phyloP scores from a whole-genome alignment of 2,329 filamentous ascomycete species.

The Colletotrichum sp. region DNA sequence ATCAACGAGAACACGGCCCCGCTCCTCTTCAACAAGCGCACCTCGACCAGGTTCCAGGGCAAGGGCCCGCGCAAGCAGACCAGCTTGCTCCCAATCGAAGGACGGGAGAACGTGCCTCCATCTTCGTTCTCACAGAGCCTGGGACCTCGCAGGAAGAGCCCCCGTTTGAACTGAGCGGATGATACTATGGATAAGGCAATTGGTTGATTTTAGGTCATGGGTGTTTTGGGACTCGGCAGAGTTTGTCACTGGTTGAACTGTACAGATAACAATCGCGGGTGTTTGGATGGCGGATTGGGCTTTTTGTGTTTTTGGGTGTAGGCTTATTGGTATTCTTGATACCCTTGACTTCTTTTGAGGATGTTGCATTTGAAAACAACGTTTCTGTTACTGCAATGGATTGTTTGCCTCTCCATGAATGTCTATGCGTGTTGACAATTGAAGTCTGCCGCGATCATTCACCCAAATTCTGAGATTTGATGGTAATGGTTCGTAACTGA shows the following conservation, averaged over 20 bases:
- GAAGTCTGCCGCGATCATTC: fast-evolving
- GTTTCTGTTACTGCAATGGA: not conserved
- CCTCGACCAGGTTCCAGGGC: conserved; percentile 35
- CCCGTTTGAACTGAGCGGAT: conserved; percentile 44
- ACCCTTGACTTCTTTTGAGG: conserved; percentile 13
- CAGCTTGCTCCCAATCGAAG: conserved; percentile 41
- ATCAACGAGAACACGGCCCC: conserved; percentile 49
- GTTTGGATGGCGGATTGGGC: not conserved
- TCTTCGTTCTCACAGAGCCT: conserved; percentile 49
- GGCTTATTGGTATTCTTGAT: conserved; percentile 22
- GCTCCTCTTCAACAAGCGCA: conserved; percentile 48
- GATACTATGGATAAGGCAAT: not conserved
- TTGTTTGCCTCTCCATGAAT: not conserved
- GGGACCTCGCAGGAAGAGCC: conserved; percentile 57
- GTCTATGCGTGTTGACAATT: not conserved
- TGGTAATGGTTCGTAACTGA: not conserved
- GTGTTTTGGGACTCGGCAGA: not conserved
- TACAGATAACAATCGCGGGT: not conserved
- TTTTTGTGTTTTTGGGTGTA: not conserved
- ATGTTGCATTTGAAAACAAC: not conserved
- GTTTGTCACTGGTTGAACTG: not conserved
- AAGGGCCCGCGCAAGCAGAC: conserved; percentile 37
- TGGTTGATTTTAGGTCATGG: not conserved
- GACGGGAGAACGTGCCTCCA: conserved; percentile 57
- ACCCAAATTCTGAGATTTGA: no score